Evolutionary conservation across 345 rosid species (phyloP).

Genomic region (Salix dunnii): DNA sequence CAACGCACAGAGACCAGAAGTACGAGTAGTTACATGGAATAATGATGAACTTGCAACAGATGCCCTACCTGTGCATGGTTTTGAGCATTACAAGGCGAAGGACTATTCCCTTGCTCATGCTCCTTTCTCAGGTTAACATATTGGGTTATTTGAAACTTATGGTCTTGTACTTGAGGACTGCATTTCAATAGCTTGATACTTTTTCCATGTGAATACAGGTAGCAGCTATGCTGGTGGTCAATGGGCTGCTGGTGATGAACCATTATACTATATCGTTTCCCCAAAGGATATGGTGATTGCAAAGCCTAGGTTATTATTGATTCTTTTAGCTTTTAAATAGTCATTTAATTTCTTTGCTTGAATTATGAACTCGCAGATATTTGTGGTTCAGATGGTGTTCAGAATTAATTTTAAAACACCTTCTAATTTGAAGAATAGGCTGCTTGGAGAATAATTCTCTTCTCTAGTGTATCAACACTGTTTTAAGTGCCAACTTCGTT

Average conservation of each 20-base stretch:
- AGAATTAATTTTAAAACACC: neutral
- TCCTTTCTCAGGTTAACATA: conserved; percentile 83
- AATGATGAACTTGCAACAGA: conserved; percentile 97
- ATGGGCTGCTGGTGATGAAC: conserved; percentile 99
- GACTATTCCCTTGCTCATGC: conserved; percentile 96
- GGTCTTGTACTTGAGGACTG: conserved; percentile 14
- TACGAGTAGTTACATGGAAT: conserved; percentile 87
- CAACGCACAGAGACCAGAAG: conserved; percentile 96
- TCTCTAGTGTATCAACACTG: neutral
- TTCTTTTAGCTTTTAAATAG: conserved; percentile 2
- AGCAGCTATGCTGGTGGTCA: conserved; percentile 99
- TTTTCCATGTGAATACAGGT: conserved; percentile 48
- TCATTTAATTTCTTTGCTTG: neutral
- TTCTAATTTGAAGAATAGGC: neutral
- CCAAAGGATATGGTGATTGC: conserved; percentile 99
- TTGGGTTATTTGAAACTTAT: conserved; percentile 19
- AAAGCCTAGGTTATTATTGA: conserved; percentile 75
- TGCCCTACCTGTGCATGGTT: conserved; percentile 94
- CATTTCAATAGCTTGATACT: conserved; percentile 16
- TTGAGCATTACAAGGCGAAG: conserved; percentile 97
- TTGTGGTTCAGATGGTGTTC: neutral
- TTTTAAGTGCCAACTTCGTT: neutral
- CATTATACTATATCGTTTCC: conserved; percentile 84
- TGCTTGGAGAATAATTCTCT: neutral
- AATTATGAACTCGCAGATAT: neutral